Percentiles rank a stretch among this genome's conserved stretches.
Evolutionary conservation across 257 asterid genomes (phyloP).

Genomic region (Penstemon barbatus): DNA sequence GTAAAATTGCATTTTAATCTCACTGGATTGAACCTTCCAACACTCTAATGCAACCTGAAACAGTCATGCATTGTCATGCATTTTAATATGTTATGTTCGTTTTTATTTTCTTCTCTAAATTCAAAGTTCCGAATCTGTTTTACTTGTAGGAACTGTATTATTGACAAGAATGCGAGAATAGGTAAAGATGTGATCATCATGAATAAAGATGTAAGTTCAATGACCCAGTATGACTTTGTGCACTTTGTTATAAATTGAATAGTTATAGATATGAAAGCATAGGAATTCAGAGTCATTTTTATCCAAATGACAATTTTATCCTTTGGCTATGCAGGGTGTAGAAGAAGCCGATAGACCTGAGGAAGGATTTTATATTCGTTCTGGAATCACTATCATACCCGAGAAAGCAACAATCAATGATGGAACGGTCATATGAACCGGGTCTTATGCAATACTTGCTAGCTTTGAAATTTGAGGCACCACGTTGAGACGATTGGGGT

Average conservation of each 20-base stretch:
- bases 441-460: background rate
- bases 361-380: conserved; percentile 82
- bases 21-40: no score
- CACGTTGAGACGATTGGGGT: background rate
- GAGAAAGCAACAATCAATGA: conserved; percentile 83
- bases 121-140: background rate
- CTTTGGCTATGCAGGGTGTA: conserved; percentile 55
- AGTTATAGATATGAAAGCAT: no score
- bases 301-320: background rate
- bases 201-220: conserved; percentile 75
- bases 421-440: conserved; percentile 63
- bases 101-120: no score
- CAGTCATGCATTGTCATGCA: no score
- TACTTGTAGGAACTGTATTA: conserved; percentile 70
- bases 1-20: no score
- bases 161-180: conserved; percentile 88
- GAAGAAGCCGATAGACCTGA: conserved; percentile 76
- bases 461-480: background rate
- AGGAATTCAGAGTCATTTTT: no score
- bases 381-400: conserved; percentile 62
- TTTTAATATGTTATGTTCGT: no score
- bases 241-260: no score
- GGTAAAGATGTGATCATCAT: conserved; percentile 80
- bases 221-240: no score
- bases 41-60: no score